A percentile compares a stretch with the other conserved stretches of the same genome.
These are phyloP conservation scores for Bombardia bombarda DNA, from an alignment of 495 filamentous ascomycete genomes.

Conservation along the genomic window DNA sequence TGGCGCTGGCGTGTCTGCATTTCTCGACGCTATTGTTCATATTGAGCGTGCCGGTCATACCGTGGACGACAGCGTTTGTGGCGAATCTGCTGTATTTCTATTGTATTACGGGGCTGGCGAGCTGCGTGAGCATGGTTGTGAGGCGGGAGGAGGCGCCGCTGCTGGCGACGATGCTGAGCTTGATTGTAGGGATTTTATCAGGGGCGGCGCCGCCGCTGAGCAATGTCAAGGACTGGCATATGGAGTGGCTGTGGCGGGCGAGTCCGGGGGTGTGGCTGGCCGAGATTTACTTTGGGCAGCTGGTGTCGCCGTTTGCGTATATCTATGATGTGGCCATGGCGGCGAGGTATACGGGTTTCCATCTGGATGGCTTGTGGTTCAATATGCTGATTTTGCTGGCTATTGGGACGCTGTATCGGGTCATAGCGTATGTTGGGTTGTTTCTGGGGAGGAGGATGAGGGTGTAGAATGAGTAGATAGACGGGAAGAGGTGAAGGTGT, in stretches of 20 bases:
- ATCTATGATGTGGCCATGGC: conserved; percentile 37
- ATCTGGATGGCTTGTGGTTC: conserved; percentile 25
- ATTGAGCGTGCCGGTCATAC: conserved; percentile 41
- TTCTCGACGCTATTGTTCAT: conserved; percentile 46
- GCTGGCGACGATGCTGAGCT: conserved; percentile 36
- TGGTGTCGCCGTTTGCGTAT: conserved; percentile 37
- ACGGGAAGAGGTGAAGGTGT: no score
- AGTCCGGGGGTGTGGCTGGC: conserved; percentile 50
- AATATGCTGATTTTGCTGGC: conserved; percentile 31
- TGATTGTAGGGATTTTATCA: conserved; percentile 41
- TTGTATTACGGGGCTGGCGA: conserved; percentile 50
- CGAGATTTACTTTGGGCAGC: conserved; percentile 45
- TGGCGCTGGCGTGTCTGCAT: conserved; percentile 44
- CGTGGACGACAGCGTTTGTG: conserved; percentile 32
- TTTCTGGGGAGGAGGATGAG: conserved; percentile 11
- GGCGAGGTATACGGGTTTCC: conserved; percentile 27
- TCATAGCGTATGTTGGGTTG: conserved; percentile 35
- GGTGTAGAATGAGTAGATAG: no score
- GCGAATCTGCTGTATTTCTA: conserved; percentile 50
- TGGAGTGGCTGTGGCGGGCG: conserved; percentile 48
- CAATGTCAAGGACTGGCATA: conserved; percentile 41
- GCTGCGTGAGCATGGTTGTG: conserved; percentile 40
- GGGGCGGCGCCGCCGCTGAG: conserved; percentile 42
- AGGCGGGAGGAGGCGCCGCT: conserved; percentile 41
- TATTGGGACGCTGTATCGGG: conserved; percentile 32